Conservation (phyloP, 306 rosid genomes). For the Astragalus glycyphyllos region DNA sequence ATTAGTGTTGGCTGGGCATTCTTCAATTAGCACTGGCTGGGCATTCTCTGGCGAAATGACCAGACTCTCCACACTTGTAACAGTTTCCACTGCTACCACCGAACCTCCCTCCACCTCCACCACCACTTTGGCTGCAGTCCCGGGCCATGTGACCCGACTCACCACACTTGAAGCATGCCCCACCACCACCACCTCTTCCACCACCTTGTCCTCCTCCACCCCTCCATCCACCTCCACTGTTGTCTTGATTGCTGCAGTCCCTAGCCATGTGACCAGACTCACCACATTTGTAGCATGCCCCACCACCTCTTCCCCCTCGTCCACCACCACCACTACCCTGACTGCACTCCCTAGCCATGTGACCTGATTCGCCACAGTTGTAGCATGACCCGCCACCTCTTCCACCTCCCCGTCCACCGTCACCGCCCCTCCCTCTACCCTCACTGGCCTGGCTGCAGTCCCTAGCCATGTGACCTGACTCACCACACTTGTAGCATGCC, state of each 20-base stretch:
- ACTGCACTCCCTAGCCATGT: conserved; percentile 22
- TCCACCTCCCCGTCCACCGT: not conserved
- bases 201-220: not conserved
- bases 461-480: conserved; percentile 19
- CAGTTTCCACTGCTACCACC: not conserved
- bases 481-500: conserved; percentile 13
- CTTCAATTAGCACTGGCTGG: conserved; percentile 14
- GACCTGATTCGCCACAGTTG: conserved; percentile 13
- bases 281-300: conserved; percentile 11
- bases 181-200: not conserved
- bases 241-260: conserved; percentile 10
- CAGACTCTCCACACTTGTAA: conserved; percentile 26
- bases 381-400: conserved; percentile 2
- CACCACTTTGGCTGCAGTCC: not conserved
- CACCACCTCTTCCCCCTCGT: not conserved
- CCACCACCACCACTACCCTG: conserved; percentile 11
- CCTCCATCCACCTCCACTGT: not conserved
- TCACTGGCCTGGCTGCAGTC: not conserved
- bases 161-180: not conserved
- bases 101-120: not conserved
- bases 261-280: conserved; percentile 17
- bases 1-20: conserved; percentile 9
- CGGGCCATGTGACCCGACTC: not conserved
- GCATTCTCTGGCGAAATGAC: conserved; percentile 29
- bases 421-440: conserved; percentile 7